A percentile compares a stretch with the other conserved stretches of the same genome.
These are phyloP conservation scores for Clonostachys rhizophaga DNA, from an alignment of 2,329 filamentous ascomycete species.

Conservation along the genomic window DNA sequence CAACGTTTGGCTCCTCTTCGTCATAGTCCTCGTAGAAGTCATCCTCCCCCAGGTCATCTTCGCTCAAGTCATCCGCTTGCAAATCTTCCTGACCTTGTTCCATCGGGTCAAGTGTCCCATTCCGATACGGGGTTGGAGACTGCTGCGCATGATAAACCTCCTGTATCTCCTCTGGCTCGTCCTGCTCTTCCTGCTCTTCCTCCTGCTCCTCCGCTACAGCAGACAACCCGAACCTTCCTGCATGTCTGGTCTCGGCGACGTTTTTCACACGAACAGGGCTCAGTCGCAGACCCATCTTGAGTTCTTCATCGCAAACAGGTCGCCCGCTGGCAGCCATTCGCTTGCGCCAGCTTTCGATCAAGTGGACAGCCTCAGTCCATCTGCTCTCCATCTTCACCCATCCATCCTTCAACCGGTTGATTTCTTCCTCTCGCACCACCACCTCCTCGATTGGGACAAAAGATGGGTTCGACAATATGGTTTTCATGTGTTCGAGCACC, in stretches of 20 bases:
- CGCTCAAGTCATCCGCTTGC: background rate
- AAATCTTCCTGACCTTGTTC: slow-evolving; percentile 2
- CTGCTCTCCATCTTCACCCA: slow-evolving; percentile 92
- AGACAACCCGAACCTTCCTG: slow-evolving; percentile 30
- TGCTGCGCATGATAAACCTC: slow-evolving; percentile 33
- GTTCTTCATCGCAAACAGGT: slow-evolving; percentile 63
- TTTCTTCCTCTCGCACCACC: slow-evolving; percentile 87
- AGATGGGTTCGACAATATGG: slow-evolving; percentile 86
- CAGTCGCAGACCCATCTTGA: slow-evolving; percentile 63
- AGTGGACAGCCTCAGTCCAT: slow-evolving; percentile 82
- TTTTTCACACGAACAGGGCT: slow-evolving; percentile 53
- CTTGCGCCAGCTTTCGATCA: slow-evolving; percentile 91
- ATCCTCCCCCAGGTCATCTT: slow-evolving; percentile 13
- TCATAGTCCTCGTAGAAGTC: slow-evolving; percentile 39
- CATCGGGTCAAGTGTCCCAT: slow-evolving; percentile 23
- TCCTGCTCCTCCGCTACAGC: slow-evolving; percentile 43
- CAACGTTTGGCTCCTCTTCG: slow-evolving; percentile 37
- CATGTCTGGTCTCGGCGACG: slow-evolving; percentile 38
- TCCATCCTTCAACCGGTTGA: slow-evolving; percentile 72
- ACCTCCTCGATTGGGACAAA: slow-evolving; percentile 96
- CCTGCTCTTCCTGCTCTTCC: slow-evolving; percentile 18
- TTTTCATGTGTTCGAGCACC: slow-evolving; percentile 76
- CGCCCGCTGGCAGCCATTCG: slow-evolving; percentile 69
- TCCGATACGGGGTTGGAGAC: slow-evolving; percentile 2
- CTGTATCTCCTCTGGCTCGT: background rate